Conservation (phyloP, 2,329 filamentous ascomycete genomes). For the Bertia moriformis region DNA sequence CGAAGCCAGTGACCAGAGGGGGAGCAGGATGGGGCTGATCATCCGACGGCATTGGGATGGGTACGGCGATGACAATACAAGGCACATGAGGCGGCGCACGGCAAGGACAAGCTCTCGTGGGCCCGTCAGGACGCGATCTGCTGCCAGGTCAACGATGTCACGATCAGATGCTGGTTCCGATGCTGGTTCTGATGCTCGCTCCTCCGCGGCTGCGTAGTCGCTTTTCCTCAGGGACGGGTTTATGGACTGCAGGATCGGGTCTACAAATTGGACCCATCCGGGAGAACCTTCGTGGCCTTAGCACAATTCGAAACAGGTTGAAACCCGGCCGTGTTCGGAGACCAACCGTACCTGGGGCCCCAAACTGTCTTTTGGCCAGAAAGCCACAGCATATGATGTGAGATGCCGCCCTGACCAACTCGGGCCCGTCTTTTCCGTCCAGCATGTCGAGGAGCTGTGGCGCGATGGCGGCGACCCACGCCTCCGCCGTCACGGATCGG, state of each 20-base stretch:
- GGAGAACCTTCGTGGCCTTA: conserved; percentile 24
- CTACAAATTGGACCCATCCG: conserved; percentile 49
- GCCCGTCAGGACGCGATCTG: conserved; percentile 26
- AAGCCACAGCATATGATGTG: conserved; percentile 55
- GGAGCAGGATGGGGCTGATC: conserved; percentile 38
- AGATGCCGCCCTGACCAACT: conserved; percentile 41
- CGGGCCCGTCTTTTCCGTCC: conserved; percentile 41
- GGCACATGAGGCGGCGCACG: conserved; percentile 35
- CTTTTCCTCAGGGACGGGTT: conserved; percentile 19
- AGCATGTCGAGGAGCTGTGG: conserved; percentile 47
- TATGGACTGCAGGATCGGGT: conserved; percentile 37
- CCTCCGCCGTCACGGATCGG: conserved; percentile 30
- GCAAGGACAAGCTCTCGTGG: conserved; percentile 30
- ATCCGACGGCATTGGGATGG: conserved; percentile 49
- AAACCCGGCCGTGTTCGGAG: conserved; percentile 1
- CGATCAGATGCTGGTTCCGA: conserved; percentile 14
- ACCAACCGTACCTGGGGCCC: conserved; percentile 39
- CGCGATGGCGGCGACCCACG: conserved; percentile 45
- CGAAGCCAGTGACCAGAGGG: conserved; percentile 48
- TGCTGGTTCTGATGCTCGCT: conserved; percentile 8
- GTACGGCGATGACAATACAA: conserved; percentile 51
- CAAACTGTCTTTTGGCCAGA: conserved; percentile 45
- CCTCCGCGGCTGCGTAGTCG: conserved; percentile 3
- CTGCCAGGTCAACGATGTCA: conserved; percentile 29
- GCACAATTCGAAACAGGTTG: conserved; percentile 6